These are phyloP conservation scores for Theobroma cacao DNA, from an alignment of 345 rosid species.

Conservation along the genomic window DNA sequence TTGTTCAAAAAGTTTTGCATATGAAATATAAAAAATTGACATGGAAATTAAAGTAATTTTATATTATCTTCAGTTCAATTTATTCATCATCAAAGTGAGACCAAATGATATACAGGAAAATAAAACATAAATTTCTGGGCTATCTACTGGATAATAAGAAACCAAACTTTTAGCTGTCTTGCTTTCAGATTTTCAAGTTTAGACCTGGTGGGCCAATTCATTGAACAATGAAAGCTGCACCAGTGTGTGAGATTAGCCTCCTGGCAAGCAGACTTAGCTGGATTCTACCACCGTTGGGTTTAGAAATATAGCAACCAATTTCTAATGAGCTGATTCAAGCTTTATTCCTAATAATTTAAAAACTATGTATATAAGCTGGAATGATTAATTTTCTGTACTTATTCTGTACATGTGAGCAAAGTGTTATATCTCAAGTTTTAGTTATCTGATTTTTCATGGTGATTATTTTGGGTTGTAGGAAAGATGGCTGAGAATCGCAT, in stretches of 20 bases:
- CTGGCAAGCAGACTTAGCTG: neutral
- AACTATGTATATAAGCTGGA: neutral
- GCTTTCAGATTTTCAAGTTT: neutral
- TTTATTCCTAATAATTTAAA: neutral
- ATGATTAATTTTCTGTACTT: neutral
- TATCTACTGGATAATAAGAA: neutral
- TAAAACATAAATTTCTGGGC: neutral
- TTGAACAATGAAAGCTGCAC: neutral
- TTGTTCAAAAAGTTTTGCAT: neutral
- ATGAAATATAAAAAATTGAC: neutral
- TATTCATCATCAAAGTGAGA: neutral
- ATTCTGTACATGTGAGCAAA: neutral
- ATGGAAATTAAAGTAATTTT: neutral
- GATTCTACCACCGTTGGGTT: neutral
- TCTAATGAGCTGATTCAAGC: neutral
- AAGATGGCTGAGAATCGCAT: conserved; percentile 2
- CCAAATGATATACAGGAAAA: neutral
- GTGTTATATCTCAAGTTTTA: neutral
- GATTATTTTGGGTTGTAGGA: neutral
- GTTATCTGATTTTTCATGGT: neutral
- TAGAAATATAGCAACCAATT: neutral
- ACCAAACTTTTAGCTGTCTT: neutral
- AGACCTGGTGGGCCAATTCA: neutral
- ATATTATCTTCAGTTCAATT: neutral
- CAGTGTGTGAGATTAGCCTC: neutral